phyloP scores from a whole-genome alignment of 345 rosid genomes.

The Combretum micranthum region DNA sequence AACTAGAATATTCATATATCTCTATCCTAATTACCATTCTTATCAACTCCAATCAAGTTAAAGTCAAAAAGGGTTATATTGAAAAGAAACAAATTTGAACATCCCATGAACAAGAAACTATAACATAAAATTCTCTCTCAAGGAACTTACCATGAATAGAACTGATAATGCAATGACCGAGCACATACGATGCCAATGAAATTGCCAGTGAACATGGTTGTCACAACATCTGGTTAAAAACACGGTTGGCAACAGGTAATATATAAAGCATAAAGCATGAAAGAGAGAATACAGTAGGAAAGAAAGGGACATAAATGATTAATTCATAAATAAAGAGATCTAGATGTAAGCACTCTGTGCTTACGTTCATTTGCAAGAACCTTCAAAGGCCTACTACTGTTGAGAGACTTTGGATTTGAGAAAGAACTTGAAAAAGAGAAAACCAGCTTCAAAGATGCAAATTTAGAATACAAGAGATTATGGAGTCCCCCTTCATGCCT shows the following conservation, averaged over 20 bases:
- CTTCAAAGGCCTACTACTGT: constrained; percentile 22
- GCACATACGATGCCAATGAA: constrained; percentile 86
- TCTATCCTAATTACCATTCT: no score
- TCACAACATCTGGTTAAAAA: constrained; percentile 54
- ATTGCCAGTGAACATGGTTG: constrained; percentile 71
- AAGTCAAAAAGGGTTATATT: not conserved
- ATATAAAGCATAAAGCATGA: not conserved
- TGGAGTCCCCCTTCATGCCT: constrained; percentile 89
- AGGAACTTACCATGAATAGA: constrained; percentile 75
- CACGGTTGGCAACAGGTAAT: constrained; percentile 13
- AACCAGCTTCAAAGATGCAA: constrained; percentile 25
- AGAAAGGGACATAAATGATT: not conserved
- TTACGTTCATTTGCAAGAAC: constrained; percentile 62
- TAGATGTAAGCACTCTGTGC: constrained; percentile 9
- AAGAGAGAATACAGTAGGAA: not conserved
- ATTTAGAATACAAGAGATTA: constrained; percentile 47
- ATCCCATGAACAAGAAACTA: no score
- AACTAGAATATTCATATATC: no score
- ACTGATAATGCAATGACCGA: constrained; percentile 94
- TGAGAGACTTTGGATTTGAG: constrained; percentile 1
- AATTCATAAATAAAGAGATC: not conserved
- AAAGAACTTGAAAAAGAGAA: constrained; percentile 19
- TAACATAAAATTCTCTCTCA: not conserved
- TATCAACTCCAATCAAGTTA: not conserved
- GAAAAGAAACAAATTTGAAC: not conserved